These are phyloP conservation scores for Trichosanthes cucumerina DNA, from an alignment of 306 rosid genomes.

Conservation along the genomic window DNA sequence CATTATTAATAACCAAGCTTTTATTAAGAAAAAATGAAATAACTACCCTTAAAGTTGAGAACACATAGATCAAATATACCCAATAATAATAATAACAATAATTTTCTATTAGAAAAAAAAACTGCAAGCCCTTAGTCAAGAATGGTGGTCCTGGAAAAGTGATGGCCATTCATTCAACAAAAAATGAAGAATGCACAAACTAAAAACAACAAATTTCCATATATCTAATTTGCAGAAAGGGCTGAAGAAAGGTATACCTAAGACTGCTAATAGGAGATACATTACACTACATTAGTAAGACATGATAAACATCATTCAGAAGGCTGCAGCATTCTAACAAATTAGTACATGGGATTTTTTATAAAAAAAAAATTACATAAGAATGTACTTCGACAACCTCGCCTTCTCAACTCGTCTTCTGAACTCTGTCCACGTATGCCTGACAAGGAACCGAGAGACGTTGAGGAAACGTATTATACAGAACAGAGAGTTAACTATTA, in stretches of 20 bases:
- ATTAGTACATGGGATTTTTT: background rate
- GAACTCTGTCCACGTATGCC: conserved; percentile 10
- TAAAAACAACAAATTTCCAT: background rate
- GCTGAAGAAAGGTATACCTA: background rate
- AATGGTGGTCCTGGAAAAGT: background rate
- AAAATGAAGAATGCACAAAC: background rate
- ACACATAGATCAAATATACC: too few species aligned
- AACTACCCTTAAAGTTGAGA: too few species aligned
- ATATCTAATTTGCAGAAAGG: background rate
- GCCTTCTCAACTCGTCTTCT: background rate
- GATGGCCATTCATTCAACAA: background rate
- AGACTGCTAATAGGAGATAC: conserved; percentile 1
- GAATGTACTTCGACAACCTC: background rate
- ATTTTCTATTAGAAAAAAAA: background rate
- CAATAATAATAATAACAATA: too few species aligned
- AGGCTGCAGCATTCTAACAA: background rate
- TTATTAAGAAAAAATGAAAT: too few species aligned
- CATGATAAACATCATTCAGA: background rate
- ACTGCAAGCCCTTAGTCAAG: background rate
- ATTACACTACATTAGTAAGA: background rate
- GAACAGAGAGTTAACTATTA: background rate
- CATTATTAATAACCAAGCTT: too few species aligned
- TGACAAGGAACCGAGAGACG: background rate
- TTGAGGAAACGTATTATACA: background rate
- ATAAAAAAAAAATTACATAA: background rate